These are phyloP conservation scores for Jaltomata sinuosa DNA, from an alignment of 257 asterid genomes.

Conservation along the genomic window DNA sequence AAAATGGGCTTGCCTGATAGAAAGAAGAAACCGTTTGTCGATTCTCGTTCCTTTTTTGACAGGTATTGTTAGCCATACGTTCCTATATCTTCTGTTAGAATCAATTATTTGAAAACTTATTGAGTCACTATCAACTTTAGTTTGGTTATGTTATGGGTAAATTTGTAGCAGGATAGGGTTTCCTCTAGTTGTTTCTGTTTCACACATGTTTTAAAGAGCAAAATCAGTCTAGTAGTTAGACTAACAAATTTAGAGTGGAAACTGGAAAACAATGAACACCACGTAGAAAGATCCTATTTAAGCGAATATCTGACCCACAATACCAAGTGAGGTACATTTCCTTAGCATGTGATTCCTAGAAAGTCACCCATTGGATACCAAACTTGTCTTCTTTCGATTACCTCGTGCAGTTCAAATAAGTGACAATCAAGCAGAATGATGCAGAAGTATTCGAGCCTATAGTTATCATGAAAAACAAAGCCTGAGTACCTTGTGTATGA, in stretches of 20 bases:
- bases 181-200: not conserved
- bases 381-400: not conserved
- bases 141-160: not conserved
- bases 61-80: constrained; percentile 35
- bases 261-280: not conserved
- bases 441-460: not conserved
- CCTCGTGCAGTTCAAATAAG: not conserved
- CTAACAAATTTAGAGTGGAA: not conserved
- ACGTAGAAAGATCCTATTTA: not conserved
- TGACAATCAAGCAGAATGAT: not conserved
- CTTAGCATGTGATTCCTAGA: not conserved
- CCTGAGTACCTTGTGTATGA: not conserved
- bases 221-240: not conserved
- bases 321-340: not conserved
- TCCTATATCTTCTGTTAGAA: not conserved
- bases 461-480: not conserved
- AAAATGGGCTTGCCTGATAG: constrained; percentile 28
- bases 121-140: not conserved
- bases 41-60: constrained; percentile 46
- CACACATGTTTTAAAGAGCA: not conserved
- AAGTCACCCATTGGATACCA: not conserved
- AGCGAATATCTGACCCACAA: not conserved
- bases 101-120: not conserved
- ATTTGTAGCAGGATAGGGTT: not conserved
- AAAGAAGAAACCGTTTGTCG: constrained; percentile 42